These are phyloP conservation scores for Verticillium longisporum DNA, from an alignment of 2,329 filamentous ascomycete species.

Conservation along the genomic window DNA sequence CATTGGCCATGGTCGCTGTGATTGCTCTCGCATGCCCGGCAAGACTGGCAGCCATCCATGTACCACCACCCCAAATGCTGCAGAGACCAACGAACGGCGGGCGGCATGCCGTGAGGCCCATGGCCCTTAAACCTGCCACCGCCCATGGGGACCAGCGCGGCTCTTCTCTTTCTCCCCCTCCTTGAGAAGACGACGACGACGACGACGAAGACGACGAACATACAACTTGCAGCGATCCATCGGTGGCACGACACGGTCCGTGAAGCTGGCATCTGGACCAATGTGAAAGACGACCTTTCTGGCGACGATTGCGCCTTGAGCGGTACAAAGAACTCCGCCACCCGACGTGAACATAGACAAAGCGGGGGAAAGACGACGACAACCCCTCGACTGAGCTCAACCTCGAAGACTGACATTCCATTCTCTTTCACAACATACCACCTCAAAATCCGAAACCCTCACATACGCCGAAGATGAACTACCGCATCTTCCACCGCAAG, in stretches of 20 bases:
- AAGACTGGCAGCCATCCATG: conserved; percentile 9
- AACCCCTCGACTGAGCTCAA: not conserved
- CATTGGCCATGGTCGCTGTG: conserved; percentile 10
- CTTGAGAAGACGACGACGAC: not conserved
- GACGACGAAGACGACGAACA: conserved; percentile 1
- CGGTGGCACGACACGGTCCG: not conserved
- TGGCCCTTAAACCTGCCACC: conserved; percentile 12
- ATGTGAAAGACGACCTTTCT: not conserved
- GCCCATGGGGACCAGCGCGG: conserved; percentile 2
- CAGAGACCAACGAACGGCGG: conserved; percentile 1
- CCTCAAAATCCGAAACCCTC: not conserved
- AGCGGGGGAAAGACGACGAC: not conserved
- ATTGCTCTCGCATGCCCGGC: conserved; percentile 7
- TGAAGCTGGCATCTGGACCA: not conserved
- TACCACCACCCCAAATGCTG: conserved; percentile 6
- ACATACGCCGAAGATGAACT: conserved; percentile 26
- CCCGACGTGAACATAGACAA: not conserved
- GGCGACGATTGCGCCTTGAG: not conserved
- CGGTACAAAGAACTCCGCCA: not conserved
- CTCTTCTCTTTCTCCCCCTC: conserved; percentile 1
- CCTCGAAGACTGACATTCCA: not conserved
- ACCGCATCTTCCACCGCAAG: conserved; percentile 51
- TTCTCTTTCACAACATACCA: not conserved
- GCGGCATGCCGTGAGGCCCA: not conserved
- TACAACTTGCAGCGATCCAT: not conserved